A percentile compares a stretch with the other conserved stretches of the same genome.
phyloP scores from a whole-genome alignment of 1,284 basidiomycete species.

The Cryptococcus amylolentus region DNA sequence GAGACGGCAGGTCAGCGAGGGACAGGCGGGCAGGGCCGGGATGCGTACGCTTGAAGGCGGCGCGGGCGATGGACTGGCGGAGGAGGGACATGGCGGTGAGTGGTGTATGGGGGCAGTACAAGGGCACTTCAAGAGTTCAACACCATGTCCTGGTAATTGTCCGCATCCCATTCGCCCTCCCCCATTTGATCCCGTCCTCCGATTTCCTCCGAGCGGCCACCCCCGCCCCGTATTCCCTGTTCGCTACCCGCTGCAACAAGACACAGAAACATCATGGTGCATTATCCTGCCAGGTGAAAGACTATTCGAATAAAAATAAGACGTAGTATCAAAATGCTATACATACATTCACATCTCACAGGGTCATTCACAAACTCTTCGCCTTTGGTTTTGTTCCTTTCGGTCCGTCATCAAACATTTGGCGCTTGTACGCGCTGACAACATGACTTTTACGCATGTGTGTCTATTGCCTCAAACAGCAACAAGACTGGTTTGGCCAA shows the following conservation, averaged over 20 bases:
- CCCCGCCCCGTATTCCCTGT: too few relatives aligned
- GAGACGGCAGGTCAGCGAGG: slow-evolving; percentile 1
- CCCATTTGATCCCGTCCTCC: background rate
- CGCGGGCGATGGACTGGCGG: slow-evolving; percentile 10
- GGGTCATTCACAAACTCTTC: background rate
- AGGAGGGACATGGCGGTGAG: slow-evolving; percentile 9
- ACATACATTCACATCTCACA: slow-evolving; percentile 1
- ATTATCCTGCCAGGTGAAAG: background rate
- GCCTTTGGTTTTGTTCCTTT: too few relatives aligned
- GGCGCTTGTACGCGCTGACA: background rate
- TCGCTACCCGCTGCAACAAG: too few relatives aligned
- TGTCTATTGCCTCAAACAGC: too few relatives aligned
- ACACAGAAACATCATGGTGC: background rate
- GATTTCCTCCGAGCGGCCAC: too few relatives aligned
- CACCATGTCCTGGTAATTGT: too few relatives aligned
- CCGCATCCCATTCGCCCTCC: background rate
- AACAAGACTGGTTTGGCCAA: too few relatives aligned
- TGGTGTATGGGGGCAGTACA: slow-evolving; percentile 2
- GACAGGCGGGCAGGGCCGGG: too few relatives aligned
- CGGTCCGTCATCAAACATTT: background rate
- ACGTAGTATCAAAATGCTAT: background rate
- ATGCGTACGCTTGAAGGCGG: slow-evolving; percentile 10
- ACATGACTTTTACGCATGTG: too few relatives aligned
- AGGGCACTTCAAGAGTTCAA: too few relatives aligned
- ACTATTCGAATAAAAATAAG: background rate